phyloP scores from a whole-genome alignment of 1,284 basidiomycete genomes.

The Trichosporon faecale region DNA sequence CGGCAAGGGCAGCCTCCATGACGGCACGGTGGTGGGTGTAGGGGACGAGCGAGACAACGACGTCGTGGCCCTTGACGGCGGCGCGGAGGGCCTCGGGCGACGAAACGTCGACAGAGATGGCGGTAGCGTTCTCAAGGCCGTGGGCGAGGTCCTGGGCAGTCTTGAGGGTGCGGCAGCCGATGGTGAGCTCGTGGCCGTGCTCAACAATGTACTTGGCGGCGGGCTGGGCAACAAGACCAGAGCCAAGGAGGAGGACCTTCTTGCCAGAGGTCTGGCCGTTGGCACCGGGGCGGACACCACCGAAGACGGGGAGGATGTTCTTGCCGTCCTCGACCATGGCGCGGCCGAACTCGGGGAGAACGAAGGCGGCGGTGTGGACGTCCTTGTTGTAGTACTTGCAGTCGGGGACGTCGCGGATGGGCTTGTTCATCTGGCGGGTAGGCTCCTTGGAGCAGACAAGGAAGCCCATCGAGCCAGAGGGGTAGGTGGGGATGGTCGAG shows the following conservation, averaged over 20 bases:
- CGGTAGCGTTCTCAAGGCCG: constrained; percentile 67
- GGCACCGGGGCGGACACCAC: constrained; percentile 54
- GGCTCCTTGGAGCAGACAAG: constrained; percentile 81
- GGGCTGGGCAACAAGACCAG: constrained; percentile 90
- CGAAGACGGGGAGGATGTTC: constrained; percentile 67
- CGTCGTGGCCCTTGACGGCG: constrained; percentile 79
- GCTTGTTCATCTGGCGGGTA: constrained; percentile 66
- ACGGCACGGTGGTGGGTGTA: constrained; percentile 89
- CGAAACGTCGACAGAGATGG: constrained; percentile 80
- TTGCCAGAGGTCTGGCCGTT: constrained; percentile 55
- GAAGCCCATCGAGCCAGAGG: constrained; percentile 95
- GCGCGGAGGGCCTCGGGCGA: constrained; percentile 70
- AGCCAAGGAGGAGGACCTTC: constrained; percentile 88
- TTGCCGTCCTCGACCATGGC: constrained; percentile 68
- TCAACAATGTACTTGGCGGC: constrained; percentile 90
- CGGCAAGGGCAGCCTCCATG: constrained; percentile 92
- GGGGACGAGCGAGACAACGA: constrained; percentile 95
- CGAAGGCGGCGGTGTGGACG: constrained; percentile 63
- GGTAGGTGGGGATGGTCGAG: constrained; percentile 97
- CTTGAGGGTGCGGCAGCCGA: constrained; percentile 79
- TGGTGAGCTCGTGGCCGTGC: constrained; percentile 75
- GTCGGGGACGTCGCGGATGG: constrained; percentile 64
- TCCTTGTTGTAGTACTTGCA: constrained; percentile 50
- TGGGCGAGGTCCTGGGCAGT: constrained; percentile 67
- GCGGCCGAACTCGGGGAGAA: constrained; percentile 87